These are phyloP conservation scores for Fusarium sp. DNA, from an alignment of 2,329 filamentous ascomycete species.

Conservation along the genomic window DNA sequence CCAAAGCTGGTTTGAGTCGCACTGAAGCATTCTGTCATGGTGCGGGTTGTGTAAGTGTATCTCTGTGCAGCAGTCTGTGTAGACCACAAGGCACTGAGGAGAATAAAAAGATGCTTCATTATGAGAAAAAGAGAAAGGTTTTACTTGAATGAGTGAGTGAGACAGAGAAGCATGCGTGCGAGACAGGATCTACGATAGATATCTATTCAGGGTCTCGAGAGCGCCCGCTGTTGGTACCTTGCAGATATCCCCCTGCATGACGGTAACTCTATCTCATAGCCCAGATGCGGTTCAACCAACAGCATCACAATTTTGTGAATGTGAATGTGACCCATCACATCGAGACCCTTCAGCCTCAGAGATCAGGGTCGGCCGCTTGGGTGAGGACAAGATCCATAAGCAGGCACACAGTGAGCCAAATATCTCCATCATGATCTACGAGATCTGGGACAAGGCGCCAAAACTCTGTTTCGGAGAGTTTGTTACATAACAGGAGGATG, in stretches of 20 bases:
- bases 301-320: not conserved
- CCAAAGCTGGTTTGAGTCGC: slow-evolving; percentile 38
- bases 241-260: slow-evolving; percentile 25
- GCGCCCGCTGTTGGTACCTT: slow-evolving; percentile 20
- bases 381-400: not conserved
- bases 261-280: slow-evolving; percentile 26
- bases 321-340: not conserved
- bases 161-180: slow-evolving; percentile 6
- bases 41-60: slow-evolving; percentile 42
- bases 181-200: slow-evolving; percentile 37
- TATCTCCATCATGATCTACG: slow-evolving; percentile 5
- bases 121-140: not conserved
- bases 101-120: slow-evolving; percentile 31
- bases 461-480: slow-evolving; percentile 5
- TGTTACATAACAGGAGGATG: slow-evolving; percentile 8
- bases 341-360: slow-evolving; percentile 3
- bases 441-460: not conserved
- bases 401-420: slow-evolving; percentile 4
- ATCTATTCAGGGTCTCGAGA: slow-evolving; percentile 25
- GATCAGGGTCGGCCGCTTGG: slow-evolving; percentile 16
- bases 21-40: slow-evolving; percentile 42
- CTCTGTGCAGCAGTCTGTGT: slow-evolving; percentile 30
- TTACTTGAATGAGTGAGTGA: not conserved
- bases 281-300: slow-evolving; percentile 13
- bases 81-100: slow-evolving; percentile 19